A percentile compares a stretch with the other conserved stretches of the same genome.
phyloP scores from a whole-genome alignment of 768 basidiomycete species.

The Piloderma croceum region DNA sequence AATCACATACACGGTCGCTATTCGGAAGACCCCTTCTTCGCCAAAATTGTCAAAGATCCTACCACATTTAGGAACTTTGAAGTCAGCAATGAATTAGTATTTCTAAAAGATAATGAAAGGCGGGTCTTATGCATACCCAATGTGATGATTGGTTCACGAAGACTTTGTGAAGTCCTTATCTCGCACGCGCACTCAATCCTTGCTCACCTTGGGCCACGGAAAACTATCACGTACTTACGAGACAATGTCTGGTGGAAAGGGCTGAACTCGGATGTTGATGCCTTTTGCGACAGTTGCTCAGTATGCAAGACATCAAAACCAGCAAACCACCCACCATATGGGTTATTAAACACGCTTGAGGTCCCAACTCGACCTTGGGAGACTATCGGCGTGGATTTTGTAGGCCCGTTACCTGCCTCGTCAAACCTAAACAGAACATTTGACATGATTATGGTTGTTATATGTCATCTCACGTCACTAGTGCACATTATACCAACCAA shows the following conservation, averaged over 20 bases:
- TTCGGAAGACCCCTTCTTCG: slow-evolving; percentile 25
- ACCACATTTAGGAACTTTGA: slow-evolving; percentile 22
- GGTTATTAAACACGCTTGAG: slow-evolving; percentile 13
- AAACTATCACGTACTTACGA: not conserved
- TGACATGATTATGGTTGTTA: slow-evolving; percentile 20
- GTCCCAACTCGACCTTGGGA: slow-evolving; percentile 23
- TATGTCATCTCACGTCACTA: slow-evolving; percentile 18
- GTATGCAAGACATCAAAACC: slow-evolving; percentile 15
- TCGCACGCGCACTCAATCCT: slow-evolving; percentile 6
- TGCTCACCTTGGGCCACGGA: slow-evolving; percentile 2
- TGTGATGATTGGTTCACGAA: not conserved
- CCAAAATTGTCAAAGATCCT: slow-evolving; percentile 16
- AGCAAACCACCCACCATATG: slow-evolving; percentile 10
- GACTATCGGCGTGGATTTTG: slow-evolving; percentile 22
- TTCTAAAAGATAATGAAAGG: slow-evolving; percentile 6
- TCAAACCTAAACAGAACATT: slow-evolving; percentile 13
- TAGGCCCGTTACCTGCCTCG: slow-evolving; percentile 19
- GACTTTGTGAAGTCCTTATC: slow-evolving; percentile 3
- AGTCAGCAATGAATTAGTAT: slow-evolving; percentile 15
- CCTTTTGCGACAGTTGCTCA: slow-evolving; percentile 24
- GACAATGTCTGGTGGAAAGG: no score
- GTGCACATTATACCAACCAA: slow-evolving; percentile 19
- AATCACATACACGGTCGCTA: slow-evolving; percentile 14
- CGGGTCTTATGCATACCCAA: slow-evolving; percentile 23
- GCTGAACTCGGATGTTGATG: slow-evolving; percentile 24